Evolutionary conservation across 208 protist species (phyloP).

Genomic region (Borovskyia barvae): DNA sequence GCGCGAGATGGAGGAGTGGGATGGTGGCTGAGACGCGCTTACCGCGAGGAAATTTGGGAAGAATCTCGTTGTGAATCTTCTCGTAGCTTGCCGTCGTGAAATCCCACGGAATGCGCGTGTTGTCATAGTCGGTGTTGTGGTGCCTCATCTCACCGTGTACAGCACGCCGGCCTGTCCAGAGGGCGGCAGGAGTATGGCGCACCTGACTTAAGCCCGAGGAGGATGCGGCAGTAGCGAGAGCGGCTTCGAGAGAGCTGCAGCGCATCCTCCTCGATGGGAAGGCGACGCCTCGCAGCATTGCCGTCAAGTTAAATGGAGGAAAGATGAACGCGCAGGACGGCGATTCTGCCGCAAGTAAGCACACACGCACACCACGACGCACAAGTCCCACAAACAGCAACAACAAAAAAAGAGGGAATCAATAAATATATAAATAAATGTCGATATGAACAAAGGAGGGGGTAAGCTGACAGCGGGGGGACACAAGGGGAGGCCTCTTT

Average conservation of each 20-base stretch:
- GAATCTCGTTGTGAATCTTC: slow-evolving; percentile 86
- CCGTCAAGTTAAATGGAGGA: neutral
- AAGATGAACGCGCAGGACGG: no score
- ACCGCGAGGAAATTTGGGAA: slow-evolving; percentile 91
- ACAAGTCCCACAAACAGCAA: slow-evolving; percentile 4
- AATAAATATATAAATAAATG: neutral
- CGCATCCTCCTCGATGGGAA: neutral
- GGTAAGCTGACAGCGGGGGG: no score
- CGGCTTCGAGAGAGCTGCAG: neutral
- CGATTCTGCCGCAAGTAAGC: no score
- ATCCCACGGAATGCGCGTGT: slow-evolving; percentile 92
- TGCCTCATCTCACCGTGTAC: slow-evolving; percentile 88
- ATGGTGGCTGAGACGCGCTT: slow-evolving; percentile 80
- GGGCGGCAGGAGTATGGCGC: neutral
- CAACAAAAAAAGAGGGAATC: slow-evolving; percentile 9
- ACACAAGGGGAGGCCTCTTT: neutral
- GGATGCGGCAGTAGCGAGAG: neutral
- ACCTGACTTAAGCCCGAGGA: neutral
- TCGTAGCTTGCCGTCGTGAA: slow-evolving; percentile 89
- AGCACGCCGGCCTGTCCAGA: slow-evolving; percentile 4
- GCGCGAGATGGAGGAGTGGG: slow-evolving; percentile 89
- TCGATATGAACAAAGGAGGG: no score
- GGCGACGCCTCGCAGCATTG: neutral
- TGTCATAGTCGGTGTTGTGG: slow-evolving; percentile 86
- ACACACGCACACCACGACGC: no score